Evolutionary conservation across 1,284 basidiomycete species (phyloP).

Genomic region (Sutorius eximius): DNA sequence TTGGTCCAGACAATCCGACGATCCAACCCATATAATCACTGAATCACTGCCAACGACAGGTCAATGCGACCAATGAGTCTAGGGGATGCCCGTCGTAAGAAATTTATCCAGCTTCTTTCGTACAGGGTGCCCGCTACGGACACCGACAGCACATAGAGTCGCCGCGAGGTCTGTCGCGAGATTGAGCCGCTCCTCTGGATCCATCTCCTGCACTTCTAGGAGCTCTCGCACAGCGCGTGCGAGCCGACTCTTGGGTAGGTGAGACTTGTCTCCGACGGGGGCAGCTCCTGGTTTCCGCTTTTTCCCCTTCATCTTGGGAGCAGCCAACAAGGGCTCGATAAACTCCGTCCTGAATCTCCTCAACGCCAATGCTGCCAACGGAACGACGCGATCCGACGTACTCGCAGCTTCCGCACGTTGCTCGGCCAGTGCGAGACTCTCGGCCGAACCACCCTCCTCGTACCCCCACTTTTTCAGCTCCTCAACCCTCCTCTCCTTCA

Average conservation of each 20-base stretch:
- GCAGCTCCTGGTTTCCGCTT: slow-evolving; percentile 43
- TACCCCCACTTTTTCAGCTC: slow-evolving; percentile 74
- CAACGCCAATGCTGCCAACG: slow-evolving; percentile 60
- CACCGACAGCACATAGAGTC: slow-evolving; percentile 52
- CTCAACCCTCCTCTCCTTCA: slow-evolving; percentile 56
- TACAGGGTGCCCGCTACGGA: slow-evolving; percentile 61
- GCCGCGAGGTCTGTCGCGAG: slow-evolving; percentile 52
- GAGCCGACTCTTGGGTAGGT: slow-evolving; percentile 60
- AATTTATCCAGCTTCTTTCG: slow-evolving; percentile 66
- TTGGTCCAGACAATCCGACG: neutral
- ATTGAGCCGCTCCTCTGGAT: slow-evolving; percentile 45
- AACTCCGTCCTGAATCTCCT: slow-evolving; percentile 70
- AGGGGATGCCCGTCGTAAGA: slow-evolving; percentile 19
- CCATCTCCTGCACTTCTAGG: slow-evolving; percentile 51
- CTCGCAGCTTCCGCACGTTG: slow-evolving; percentile 73
- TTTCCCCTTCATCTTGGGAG: slow-evolving; percentile 58
- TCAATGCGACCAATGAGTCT: neutral
- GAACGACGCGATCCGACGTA: slow-evolving; percentile 60
- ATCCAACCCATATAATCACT: slow-evolving; percentile 7
- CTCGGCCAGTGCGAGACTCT: slow-evolving; percentile 55
- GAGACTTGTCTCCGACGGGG: slow-evolving; percentile 34
- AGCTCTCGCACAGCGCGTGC: slow-evolving; percentile 64
- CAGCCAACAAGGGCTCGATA: slow-evolving; percentile 64
- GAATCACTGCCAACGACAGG: slow-evolving; percentile 1
- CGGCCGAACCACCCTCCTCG: slow-evolving; percentile 48